Percentiles rank a stretch among this genome's conserved stretches.
phyloP scores from a whole-genome alignment of 176 grass and related monocot species.

The Dactylis glomerata region DNA sequence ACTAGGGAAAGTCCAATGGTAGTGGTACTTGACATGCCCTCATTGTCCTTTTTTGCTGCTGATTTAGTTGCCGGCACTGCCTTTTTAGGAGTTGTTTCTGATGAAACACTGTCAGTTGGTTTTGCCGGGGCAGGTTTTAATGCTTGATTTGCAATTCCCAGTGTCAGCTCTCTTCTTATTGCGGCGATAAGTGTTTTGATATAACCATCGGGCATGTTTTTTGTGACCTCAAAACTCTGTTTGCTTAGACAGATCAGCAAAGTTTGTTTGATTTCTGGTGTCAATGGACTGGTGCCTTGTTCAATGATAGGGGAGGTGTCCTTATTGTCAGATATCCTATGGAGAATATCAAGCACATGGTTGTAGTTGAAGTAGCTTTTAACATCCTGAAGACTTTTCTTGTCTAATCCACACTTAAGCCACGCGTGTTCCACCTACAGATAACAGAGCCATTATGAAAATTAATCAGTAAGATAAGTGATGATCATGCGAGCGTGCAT shows the following conservation, averaged over 20 bases:
- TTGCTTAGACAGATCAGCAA: constrained; percentile 51
- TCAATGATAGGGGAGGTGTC: constrained; percentile 16
- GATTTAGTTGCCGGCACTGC: background rate
- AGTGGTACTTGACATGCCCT: constrained; percentile 16
- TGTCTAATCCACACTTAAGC: constrained; percentile 49
- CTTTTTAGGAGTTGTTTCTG: constrained; percentile 19
- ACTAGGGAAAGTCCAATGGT: constrained; percentile 31
- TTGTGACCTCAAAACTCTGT: constrained; percentile 32
- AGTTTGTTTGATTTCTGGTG: constrained; percentile 36
- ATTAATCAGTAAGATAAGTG: background rate
- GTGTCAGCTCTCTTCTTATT: constrained; percentile 37
- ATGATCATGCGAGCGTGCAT: background rate
- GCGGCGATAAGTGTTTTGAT: constrained; percentile 35
- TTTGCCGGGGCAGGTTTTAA: constrained; percentile 24
- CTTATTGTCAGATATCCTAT: constrained; percentile 18
- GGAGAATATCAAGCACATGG: constrained; percentile 37
- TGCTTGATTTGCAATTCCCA: constrained; percentile 3
- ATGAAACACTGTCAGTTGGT: background rate
- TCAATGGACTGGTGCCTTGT: constrained; percentile 17
- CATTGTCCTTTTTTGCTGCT: constrained; percentile 11
- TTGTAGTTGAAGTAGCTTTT: constrained; percentile 44
- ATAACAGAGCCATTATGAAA: background rate
- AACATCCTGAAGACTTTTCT: constrained; percentile 41
- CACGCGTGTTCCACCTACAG: constrained; percentile 57
- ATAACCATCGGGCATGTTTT: constrained; percentile 36